A percentile compares a stretch with the other conserved stretches of the same genome.
These are phyloP conservation scores for Penicillium psychrosexuale DNA, from an alignment of 2,329 filamentous ascomycete genomes.

Conservation along the genomic window DNA sequence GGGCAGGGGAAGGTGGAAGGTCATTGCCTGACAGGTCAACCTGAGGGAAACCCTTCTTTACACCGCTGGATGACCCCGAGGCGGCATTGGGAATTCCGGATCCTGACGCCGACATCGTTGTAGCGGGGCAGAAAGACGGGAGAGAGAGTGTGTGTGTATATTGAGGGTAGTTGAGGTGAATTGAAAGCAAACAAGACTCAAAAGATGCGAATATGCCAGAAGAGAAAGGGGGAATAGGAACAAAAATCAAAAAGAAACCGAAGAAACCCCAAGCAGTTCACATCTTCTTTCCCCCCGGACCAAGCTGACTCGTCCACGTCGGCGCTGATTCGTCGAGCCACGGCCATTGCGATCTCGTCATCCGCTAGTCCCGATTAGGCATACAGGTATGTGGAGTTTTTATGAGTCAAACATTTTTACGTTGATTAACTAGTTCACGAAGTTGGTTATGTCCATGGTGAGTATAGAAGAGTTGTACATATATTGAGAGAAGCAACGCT, in stretches of 20 bases:
- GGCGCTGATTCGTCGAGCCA: constrained; percentile 18
- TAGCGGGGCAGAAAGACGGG: constrained; percentile 23
- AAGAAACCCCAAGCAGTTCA: not conserved
- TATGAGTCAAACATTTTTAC: constrained; percentile 2
- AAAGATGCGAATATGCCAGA: not conserved
- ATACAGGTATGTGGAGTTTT: constrained; percentile 3
- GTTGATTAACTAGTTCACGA: too few relatives aligned
- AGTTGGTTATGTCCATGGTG: not conserved
- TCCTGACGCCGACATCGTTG: constrained; percentile 42
- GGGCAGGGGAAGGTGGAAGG: constrained; percentile 85
- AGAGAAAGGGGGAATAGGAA: not conserved
- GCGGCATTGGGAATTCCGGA: constrained; percentile 24
- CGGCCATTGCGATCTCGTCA: constrained; percentile 19
- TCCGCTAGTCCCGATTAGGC: constrained; percentile 14
- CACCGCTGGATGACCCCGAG: constrained; percentile 27
- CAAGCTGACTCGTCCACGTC: constrained; percentile 3
- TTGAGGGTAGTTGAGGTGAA: not conserved
- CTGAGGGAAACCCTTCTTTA: constrained; percentile 55
- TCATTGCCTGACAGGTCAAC: constrained; percentile 80
- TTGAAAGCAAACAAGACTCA: not conserved
- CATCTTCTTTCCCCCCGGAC: not conserved
- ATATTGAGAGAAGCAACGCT: not conserved
- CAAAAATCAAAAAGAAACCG: not conserved
- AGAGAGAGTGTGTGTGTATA: not conserved
- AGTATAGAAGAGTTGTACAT: not conserved